These are phyloP conservation scores for Sicyos edulis DNA, from an alignment of 306 rosid genomes.

Conservation along the genomic window DNA sequence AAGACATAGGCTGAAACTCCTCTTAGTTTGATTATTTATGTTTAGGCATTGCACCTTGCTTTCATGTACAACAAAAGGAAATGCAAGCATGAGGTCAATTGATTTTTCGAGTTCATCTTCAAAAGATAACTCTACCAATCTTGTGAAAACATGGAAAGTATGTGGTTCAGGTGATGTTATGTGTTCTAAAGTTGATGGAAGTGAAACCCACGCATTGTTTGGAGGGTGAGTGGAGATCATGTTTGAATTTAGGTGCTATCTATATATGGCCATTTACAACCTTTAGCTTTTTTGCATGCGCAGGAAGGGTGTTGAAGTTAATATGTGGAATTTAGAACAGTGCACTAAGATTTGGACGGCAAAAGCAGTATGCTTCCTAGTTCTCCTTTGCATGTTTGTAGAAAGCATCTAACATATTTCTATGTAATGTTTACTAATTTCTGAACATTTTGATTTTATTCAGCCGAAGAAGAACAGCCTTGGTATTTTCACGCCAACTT, in stretches of 20 bases:
- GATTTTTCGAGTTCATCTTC: slow-evolving; percentile 35
- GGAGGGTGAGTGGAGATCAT: slow-evolving; percentile 72
- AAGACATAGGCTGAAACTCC: slow-evolving; percentile 15
- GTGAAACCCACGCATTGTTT: slow-evolving; percentile 60
- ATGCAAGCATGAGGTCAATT: slow-evolving; percentile 53
- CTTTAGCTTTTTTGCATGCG: slow-evolving; percentile 12
- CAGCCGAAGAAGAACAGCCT: slow-evolving; percentile 89
- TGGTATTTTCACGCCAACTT: slow-evolving; percentile 85
- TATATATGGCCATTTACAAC: neutral
- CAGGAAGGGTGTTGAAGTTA: slow-evolving; percentile 86
- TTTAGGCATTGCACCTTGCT: slow-evolving; percentile 40
- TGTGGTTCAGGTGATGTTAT: slow-evolving; percentile 49
- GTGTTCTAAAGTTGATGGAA: slow-evolving; percentile 71
- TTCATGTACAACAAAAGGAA: slow-evolving; percentile 41
- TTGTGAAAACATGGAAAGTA: slow-evolving; percentile 56
- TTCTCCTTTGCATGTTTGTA: slow-evolving; percentile 4
- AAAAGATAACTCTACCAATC: slow-evolving; percentile 28
- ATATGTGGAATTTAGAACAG: slow-evolving; percentile 70
- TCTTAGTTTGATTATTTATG: slow-evolving; percentile 18
- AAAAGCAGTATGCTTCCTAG: slow-evolving; percentile 61
- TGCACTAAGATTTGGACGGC: slow-evolving; percentile 67
- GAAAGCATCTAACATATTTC: neutral
- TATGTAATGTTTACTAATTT: neutral
- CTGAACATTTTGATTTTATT: slow-evolving; percentile 24
- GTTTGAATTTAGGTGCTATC: slow-evolving; percentile 17